These are phyloP conservation scores for Cladorrhinum sp. DNA, from an alignment of 2,329 filamentous ascomycete species.

Conservation along the genomic window DNA sequence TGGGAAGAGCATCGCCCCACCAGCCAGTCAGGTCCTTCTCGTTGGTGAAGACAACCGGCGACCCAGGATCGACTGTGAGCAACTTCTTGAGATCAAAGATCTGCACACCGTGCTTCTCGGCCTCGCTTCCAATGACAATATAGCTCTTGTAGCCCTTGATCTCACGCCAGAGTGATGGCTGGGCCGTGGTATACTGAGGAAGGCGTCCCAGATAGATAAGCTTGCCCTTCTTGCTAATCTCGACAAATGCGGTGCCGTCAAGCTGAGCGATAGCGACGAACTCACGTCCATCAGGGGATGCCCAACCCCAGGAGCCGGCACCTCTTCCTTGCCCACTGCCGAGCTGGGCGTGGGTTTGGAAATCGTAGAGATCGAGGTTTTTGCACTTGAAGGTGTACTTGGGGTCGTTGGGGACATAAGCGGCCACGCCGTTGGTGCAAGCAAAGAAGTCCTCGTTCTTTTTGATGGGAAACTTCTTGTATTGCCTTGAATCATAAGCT, in stretches of 20 bases:
- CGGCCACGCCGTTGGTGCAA: slow-evolving; percentile 44
- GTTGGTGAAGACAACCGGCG: slow-evolving; percentile 34
- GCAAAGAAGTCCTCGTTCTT: slow-evolving; percentile 23
- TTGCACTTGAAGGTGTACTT: slow-evolving; percentile 48
- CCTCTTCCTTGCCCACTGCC: slow-evolving; percentile 41
- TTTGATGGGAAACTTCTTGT: slow-evolving; percentile 14
- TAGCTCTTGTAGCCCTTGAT: slow-evolving; percentile 42
- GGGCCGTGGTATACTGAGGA: slow-evolving; percentile 38
- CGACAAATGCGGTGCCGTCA: slow-evolving; percentile 49
- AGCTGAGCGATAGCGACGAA: slow-evolving; percentile 46
- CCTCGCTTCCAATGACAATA: slow-evolving; percentile 41
- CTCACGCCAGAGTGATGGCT: slow-evolving; percentile 37
- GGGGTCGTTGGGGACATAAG: slow-evolving; percentile 43
- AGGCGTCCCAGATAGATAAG: slow-evolving; percentile 45
- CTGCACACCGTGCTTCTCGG: slow-evolving; percentile 53
- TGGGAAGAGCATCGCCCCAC: slow-evolving; percentile 30
- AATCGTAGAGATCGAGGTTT: slow-evolving; percentile 54
- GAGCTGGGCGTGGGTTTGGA: slow-evolving; percentile 51
- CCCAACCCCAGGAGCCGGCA: slow-evolving; percentile 47
- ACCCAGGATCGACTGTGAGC: slow-evolving; percentile 40
- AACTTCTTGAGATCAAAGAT: slow-evolving; percentile 60
- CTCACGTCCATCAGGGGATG: slow-evolving; percentile 44
- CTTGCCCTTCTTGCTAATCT: slow-evolving; percentile 43
- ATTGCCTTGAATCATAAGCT: slow-evolving; percentile 22
- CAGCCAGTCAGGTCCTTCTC: slow-evolving; percentile 35